phyloP scores from a whole-genome alignment of 2,329 filamentous ascomycete species.

The Aspergillus pseudoviridinutans region DNA sequence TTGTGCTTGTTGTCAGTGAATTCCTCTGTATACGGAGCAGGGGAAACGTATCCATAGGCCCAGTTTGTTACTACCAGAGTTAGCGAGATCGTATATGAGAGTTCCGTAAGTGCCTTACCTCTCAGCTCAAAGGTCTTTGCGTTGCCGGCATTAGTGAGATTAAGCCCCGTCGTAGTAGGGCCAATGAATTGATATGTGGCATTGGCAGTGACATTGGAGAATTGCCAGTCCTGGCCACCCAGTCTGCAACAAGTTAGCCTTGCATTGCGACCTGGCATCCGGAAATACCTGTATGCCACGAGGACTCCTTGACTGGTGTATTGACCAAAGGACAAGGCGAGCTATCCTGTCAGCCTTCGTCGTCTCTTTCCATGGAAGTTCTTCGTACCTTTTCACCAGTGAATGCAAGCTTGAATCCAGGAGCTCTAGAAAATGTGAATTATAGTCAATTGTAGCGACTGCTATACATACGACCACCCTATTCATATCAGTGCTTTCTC shows the following conservation, averaged over 20 bases:
- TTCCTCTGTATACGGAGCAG: background rate
- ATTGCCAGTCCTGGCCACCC: constrained; percentile 55
- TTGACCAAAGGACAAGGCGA: constrained; percentile 53
- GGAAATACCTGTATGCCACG: constrained; percentile 53
- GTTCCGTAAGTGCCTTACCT: constrained; percentile 11
- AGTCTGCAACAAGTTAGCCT: constrained; percentile 34
- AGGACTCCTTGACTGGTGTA: constrained; percentile 48
- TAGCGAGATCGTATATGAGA: background rate
- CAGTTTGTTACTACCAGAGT: constrained; percentile 51
- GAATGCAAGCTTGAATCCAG: constrained; percentile 54
- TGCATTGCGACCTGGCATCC: too few relatives aligned
- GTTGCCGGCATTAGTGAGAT: constrained; percentile 39
- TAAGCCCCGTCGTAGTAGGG: constrained; percentile 33
- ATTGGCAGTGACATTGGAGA: constrained; percentile 56
- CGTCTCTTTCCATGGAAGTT: background rate
- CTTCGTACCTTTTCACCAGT: constrained; percentile 43
- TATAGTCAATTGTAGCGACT: background rate
- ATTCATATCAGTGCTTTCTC: background rate
- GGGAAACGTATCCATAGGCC: constrained; percentile 47
- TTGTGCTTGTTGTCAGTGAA: constrained; percentile 21
- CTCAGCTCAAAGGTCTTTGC: constrained; percentile 53
- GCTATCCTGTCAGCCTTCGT: constrained; percentile 12
- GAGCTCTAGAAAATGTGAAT: constrained; percentile 32
- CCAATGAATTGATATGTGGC: constrained; percentile 55
- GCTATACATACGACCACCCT: constrained; percentile 51